These are phyloP conservation scores for Eucalyptus regnans DNA, from an alignment of 345 rosid genomes.

Conservation along the genomic window DNA sequence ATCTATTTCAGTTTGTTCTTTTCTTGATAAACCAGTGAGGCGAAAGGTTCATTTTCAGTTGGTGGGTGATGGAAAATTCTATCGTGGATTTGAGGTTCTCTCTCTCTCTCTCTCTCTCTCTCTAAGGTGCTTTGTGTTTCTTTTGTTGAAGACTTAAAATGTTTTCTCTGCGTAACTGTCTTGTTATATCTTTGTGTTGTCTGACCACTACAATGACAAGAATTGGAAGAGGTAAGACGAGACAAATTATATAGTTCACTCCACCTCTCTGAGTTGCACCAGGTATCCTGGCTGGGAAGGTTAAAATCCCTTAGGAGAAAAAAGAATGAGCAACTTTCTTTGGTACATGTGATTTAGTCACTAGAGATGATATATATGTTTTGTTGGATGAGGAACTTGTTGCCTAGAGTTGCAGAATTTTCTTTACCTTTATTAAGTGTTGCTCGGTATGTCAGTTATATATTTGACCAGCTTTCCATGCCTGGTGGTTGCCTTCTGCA, in stretches of 20 bases:
- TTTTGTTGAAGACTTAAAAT: not conserved
- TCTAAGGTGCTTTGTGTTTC: not conserved
- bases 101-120: not conserved
- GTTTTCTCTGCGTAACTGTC: not conserved
- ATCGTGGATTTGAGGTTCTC: constrained; percentile 71
- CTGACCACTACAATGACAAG: not conserved
- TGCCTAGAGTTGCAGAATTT: not conserved
- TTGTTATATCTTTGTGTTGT: not conserved
- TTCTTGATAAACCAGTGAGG: constrained; percentile 67
- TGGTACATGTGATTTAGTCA: not conserved
- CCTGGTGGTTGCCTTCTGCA: not conserved
- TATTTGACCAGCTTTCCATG: not conserved
- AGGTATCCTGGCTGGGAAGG: not conserved
- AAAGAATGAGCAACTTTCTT: not conserved
- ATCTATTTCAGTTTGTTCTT: constrained; percentile 75
- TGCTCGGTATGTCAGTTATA: not conserved
- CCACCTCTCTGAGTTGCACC: not conserved
- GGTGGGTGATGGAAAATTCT: constrained; percentile 75
- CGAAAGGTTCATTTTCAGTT: constrained; percentile 54
- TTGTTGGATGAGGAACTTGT: not conserved
- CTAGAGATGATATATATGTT: not conserved
- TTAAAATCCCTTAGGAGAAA: not conserved
- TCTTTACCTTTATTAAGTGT: not conserved
- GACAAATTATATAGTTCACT: not conserved
- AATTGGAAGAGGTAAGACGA: not conserved